Evolutionary conservation across 2,329 filamentous ascomycete species (phyloP).

Genomic region (Karstenula rhodostoma): DNA sequence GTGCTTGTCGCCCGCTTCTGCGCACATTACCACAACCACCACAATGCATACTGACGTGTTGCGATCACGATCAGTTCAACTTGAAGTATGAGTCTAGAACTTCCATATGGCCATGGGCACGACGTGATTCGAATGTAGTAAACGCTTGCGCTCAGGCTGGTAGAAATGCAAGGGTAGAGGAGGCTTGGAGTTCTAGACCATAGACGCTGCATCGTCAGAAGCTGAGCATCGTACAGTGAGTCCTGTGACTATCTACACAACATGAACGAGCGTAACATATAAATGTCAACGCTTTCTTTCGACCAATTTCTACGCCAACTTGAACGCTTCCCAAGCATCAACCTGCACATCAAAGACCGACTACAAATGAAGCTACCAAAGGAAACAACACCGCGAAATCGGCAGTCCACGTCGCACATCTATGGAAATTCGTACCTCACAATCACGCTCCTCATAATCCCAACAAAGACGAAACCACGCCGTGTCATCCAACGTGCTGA

Average conservation of each 20-base stretch:
- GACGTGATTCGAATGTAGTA: neutral
- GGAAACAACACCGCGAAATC: neutral
- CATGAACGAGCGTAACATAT: neutral
- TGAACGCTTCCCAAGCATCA: neutral
- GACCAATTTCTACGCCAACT: neutral
- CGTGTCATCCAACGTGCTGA: neutral
- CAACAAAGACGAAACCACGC: neutral
- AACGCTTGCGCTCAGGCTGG: neutral
- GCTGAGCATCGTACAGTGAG: neutral
- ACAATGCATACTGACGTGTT: neutral
- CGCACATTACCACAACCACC: neutral
- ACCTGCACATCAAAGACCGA: neutral
- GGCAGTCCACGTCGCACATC: neutral
- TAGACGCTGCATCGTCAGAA: neutral
- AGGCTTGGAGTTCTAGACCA: neutral
- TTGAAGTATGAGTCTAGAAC: neutral
- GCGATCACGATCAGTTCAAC: neutral
- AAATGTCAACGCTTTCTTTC: neutral
- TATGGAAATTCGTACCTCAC: neutral
- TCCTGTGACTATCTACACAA: neutral
- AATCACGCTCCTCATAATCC: neutral
- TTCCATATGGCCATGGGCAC: neutral
- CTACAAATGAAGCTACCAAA: slow-evolving; percentile 1
- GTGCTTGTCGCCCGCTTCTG: neutral
- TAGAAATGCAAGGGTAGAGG: neutral